These are phyloP conservation scores for Intubia oerlemansii DNA, from an alignment of 2,329 filamentous ascomycete species.

Conservation along the genomic window DNA sequence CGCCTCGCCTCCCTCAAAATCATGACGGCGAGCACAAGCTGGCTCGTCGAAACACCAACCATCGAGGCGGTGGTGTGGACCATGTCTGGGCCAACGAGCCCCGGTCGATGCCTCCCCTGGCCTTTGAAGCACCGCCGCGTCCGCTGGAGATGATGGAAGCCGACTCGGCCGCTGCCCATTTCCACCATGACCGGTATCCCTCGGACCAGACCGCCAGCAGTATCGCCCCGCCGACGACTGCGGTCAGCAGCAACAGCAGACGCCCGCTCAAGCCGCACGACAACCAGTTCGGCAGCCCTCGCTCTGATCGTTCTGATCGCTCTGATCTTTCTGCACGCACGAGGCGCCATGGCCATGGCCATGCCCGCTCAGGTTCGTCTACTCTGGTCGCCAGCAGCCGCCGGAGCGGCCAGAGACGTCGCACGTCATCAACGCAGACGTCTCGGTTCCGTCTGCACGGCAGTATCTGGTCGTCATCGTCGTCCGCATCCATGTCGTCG, in stretches of 20 bases:
- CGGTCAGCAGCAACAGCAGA: neutral
- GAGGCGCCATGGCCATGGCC: conserved; percentile 1
- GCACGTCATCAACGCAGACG: conserved; percentile 14
- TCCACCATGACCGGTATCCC: neutral
- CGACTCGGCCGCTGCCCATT: neutral
- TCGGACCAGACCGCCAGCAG: no score
- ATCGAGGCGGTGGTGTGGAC: conserved; percentile 5
- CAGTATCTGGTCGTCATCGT: no score
- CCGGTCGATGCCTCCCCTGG: conserved; percentile 11
- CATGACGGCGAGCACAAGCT: neutral
- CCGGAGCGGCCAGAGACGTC: conserved; percentile 20
- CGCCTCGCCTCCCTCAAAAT: conserved; percentile 1
- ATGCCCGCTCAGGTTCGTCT: conserved; percentile 11
- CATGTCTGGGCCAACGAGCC: conserved; percentile 14
- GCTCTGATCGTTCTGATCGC: no score
- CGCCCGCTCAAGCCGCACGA: neutral
- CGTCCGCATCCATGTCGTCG: no score
- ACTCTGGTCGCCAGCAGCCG: conserved; percentile 8
- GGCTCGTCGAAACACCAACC: conserved; percentile 9
- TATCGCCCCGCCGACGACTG: no score
- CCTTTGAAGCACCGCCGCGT: conserved; percentile 4
- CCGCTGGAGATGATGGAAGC: neutral
- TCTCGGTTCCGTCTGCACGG: conserved; percentile 2
- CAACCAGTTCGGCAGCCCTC: no score
- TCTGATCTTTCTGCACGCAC: no score